Base-by-base conservation (phyloP, 108 stramenopile genomes). In the Skeletonema menzelii region DNA sequence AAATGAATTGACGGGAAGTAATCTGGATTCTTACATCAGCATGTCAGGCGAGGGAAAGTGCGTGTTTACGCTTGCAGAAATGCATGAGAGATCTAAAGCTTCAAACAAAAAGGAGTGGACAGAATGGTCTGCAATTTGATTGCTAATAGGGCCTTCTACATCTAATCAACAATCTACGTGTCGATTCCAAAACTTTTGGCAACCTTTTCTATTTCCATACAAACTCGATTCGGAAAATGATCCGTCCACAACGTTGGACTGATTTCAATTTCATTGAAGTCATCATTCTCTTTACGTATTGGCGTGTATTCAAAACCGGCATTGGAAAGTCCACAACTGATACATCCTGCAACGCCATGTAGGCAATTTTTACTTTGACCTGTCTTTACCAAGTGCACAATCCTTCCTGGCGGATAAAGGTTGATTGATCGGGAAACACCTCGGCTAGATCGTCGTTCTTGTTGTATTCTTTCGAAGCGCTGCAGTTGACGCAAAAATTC, bases 221-320 rank as follows among this genome's bases (percentile, higher is more conserved):
- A 81, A 44, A 96, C 83, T 8, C 93, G 84, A 76, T 93, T 89
- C 24, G 93, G 89, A 59, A 97, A 95, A 61, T 97, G 96, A 70
- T 97, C 96, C 2, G 91, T 90, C 49, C 86, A 94, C 84, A 97
- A 88, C 26, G 91, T 92, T 31, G 94, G 88, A 60, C 83, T 87
- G 14, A 97, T 89, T 26, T 89, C 87, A 55, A 97, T 92, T 68
- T 94, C 91, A 70, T 91, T 87, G 56, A 97, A 88, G 61, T 91
- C 94, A 58, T 92, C 91, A 65, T 92, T 93, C 19, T 86, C 73
- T 59, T 88, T 87, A 64, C 84, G 87, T 12, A 91, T 82, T 8
- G 96, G 92, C 11, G 89, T 91, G 69, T 96, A 96, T 47, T 79
- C 71, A 27, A 76, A 88, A 15, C 91, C 94, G 32, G 81, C 75